Base-by-base conservation (phyloP, 1,284 basidiomycete species). In the Tilletia caries region DNA sequence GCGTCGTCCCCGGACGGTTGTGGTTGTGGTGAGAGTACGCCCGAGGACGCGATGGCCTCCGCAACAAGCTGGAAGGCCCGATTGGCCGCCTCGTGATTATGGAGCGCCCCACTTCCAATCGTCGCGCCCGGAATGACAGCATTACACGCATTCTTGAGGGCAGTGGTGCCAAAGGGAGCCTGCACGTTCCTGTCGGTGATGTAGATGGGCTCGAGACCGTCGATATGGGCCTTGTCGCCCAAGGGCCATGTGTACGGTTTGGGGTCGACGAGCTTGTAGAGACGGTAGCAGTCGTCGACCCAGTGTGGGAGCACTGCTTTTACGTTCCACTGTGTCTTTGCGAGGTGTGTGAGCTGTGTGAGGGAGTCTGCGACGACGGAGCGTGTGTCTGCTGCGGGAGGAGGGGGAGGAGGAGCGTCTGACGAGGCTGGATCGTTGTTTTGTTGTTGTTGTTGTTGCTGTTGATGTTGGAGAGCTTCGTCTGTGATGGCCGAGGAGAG, bases 281-380 rank as follows among this genome's bases (percentile, higher is more conserved):
- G 85, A 27, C 88, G 86, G 48, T 92, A 87, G 13, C 88, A 87
- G 73, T 93, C 91, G 75, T 92, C 90, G 74, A 92, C 92, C 91
- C 91, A 93, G 74, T 92, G 91, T 0, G 91, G 91, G 0, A 91
- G 86, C 8, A 92, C 79, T 23, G 91, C 85, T 70, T 87, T 88
- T 75, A 91, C 86, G 20, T 89, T 68, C 85, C 82, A 2, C 13
- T 86, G 80, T 67, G 87, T 86, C 79, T 86, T 88, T 71, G 88
- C 86, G 76, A 91, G 32, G 15, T 62, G 10, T 3, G 32, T 62
- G 18, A 34, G 18, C 18, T 62, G 58, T 15, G 29, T n/a, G 27
- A 62, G 52, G 25, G 52, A 23, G 52, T 54, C 83, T 2, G 89
- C 90, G 0, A 88, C 88, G 29, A 86, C 84, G 79, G 90, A 91